Conservation (phyloP, 148 eudicot genomes). For the Rhododendron griersonianum region DNA sequence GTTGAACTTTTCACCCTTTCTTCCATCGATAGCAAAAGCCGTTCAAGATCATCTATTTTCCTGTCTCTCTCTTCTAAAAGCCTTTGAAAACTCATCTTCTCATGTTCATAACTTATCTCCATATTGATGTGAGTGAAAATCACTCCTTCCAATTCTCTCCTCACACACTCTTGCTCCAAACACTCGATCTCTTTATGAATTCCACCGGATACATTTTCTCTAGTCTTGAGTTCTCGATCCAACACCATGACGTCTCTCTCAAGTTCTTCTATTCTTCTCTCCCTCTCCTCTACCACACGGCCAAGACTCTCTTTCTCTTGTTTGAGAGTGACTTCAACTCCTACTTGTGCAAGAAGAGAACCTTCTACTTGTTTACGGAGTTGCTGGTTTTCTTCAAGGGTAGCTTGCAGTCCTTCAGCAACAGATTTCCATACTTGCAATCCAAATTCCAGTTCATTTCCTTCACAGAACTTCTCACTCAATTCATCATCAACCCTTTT, state of each 20-base stretch:
- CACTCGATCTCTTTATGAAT: conserved; percentile 14
- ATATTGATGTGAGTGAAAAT: conserved; percentile 19
- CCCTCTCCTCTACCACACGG: conserved; percentile 29
- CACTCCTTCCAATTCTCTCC: conserved; percentile 31
- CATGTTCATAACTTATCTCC: conserved; percentile 19
- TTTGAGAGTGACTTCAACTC: conserved; percentile 53
- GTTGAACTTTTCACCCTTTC: conserved; percentile 27
- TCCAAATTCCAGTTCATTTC: conserved; percentile 69
- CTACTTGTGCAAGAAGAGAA: conserved; percentile 69
- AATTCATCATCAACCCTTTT: conserved; percentile 41
- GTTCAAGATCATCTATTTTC: conserved; percentile 31
- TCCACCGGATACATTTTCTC: conserved; percentile 6
- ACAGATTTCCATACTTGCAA: conserved; percentile 57
- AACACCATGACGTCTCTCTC: conserved; percentile 36
- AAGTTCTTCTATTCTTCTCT: conserved; percentile 34
- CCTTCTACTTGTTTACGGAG: conserved; percentile 61
- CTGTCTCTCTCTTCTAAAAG: conserved; percentile 33
- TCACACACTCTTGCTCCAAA: conserved; percentile 28
- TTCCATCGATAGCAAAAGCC: conserved; percentile 31
- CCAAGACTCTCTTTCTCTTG: conserved; percentile 42
- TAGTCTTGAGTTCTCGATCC: conserved; percentile 21
- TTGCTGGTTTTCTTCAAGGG: conserved; percentile 43
- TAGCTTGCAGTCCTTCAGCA: conserved; percentile 44
- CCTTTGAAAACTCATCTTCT: conserved; percentile 24
- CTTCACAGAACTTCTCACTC: conserved; percentile 43